Evolutionary conservation across 2,329 filamentous ascomycete genomes (phyloP).

Genomic region (Aureobasidium sp.): DNA sequence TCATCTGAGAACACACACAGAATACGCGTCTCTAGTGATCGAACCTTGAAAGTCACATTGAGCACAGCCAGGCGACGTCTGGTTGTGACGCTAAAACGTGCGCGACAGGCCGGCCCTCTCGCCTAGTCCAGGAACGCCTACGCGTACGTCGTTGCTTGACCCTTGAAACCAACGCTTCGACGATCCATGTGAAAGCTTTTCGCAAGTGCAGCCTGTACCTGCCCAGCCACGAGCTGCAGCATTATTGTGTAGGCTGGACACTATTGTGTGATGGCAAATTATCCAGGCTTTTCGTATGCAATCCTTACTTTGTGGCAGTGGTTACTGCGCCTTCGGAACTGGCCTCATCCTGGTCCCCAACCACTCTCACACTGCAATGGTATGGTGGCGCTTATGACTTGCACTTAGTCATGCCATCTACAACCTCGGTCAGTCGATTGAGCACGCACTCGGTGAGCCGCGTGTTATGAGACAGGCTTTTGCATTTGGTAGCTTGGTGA

Average conservation of each 20-base stretch:
- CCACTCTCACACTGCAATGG: background rate
- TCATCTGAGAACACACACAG: background rate
- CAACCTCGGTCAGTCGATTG: background rate
- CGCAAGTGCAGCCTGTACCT: background rate
- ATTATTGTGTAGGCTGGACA: background rate
- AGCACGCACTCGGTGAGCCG: background rate
- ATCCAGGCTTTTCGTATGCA: background rate
- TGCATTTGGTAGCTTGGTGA: background rate
- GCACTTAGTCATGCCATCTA: background rate
- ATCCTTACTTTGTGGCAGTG: background rate
- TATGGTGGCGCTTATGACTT: background rate
- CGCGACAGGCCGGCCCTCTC: conserved; percentile 1
- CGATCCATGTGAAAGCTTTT: background rate
- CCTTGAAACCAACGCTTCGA: background rate
- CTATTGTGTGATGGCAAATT: background rate
- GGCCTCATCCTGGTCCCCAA: background rate
- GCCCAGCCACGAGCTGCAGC: conserved; percentile 4
- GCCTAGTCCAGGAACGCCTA: conserved; percentile 8
- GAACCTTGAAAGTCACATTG: background rate
- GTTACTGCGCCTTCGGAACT: background rate
- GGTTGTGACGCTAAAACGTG: background rate
- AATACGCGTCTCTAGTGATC: background rate
- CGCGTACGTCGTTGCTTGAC: background rate
- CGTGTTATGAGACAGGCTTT: background rate
- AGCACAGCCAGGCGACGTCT: conserved; percentile 6